These are phyloP conservation scores for Lithocarpus polystachyus DNA, from an alignment of 306 rosid genomes.

Conservation along the genomic window DNA sequence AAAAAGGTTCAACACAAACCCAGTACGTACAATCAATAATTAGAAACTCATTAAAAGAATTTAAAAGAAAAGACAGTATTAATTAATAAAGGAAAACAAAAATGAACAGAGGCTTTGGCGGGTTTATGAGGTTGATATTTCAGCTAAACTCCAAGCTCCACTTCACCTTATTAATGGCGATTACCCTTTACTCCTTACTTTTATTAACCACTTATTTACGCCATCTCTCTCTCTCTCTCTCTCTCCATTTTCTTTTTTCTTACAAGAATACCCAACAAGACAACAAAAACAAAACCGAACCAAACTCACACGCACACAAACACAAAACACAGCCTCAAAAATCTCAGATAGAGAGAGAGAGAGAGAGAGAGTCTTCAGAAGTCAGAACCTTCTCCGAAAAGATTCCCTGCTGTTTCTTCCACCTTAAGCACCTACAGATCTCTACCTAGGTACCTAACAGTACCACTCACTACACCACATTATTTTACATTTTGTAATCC, in stretches of 20 bases:
- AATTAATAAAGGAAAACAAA: background rate
- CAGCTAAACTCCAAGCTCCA: conserved; percentile 42
- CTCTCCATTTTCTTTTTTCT: too few relatives aligned
- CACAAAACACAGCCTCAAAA: background rate
- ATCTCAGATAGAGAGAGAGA: background rate
- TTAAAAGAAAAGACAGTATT: too few relatives aligned
- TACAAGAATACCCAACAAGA: background rate
- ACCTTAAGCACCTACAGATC: conserved; percentile 46
- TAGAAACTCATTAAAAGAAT: too few relatives aligned
- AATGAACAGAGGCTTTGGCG: conserved; percentile 32
- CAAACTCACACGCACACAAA: background rate
- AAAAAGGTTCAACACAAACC: too few relatives aligned
- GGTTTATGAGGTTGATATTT: conserved; percentile 46
- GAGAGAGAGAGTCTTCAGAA: too few relatives aligned
- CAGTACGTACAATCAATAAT: too few relatives aligned
- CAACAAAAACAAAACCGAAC: background rate
- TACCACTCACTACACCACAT: background rate
- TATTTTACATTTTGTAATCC: conserved; percentile 8
- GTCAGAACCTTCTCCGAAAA: conserved; percentile 26
- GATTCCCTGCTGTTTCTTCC: conserved; percentile 39
- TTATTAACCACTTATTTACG: conserved; percentile 32
- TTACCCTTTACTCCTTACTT: background rate
- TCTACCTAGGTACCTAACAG: conserved; percentile 25
- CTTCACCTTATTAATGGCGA: conserved; percentile 41
- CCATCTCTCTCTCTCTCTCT: background rate